Evolutionary conservation across 2,329 filamentous ascomycete genomes (phyloP), one percentile per base, ranked within the genome.

Genomic region (Macrophomina tecta): DNA sequence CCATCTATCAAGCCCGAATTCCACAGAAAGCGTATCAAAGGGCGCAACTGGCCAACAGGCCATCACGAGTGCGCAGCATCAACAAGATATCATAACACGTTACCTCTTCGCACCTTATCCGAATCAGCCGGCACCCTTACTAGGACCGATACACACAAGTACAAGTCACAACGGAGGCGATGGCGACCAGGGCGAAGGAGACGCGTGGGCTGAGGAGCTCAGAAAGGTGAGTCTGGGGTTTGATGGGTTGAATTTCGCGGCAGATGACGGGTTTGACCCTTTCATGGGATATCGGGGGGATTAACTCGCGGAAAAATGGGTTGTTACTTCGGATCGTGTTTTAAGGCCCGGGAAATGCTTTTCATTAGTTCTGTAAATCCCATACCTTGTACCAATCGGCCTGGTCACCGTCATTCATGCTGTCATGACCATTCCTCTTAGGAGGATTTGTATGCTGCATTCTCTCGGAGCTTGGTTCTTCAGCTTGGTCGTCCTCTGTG

Each of bases 21-120:
- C 28, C 28, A 42, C 56, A 7, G 28, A 46, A 6, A 48, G 12
- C 16, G 38, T 14, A 9, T 32, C 30, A 23, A 30, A 45, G n/a
- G 32, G 34, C 4, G 49, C 38, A 14, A 34, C 12, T 16, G 45
- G 16, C 16, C 51, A 53, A 32, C 32, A 53, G 12, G 7, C 32
- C 16, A n/a, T 16, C 28, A n/a, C 14, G 30, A 34, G 23, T 23
- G 5, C n/a, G 16, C n/a, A 55, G 16, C 52, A 53, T 45, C 56
- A 61, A n/a, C 56, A 61, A 36, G 40, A 48, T 8, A 36, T 12
- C n/a, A 36, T 61, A 11, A 36, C 32, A 30, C 71, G 67, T 23
- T 73, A 71, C 46, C 67, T 73, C 8, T 73, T 72, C 53, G 66
- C 69, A 2, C 71, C 71, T 32, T 70, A 69, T 45, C 69, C 70